Base-by-base conservation (phyloP, 75 land plant species). In the Sequoiadendron giganteum region DNA sequence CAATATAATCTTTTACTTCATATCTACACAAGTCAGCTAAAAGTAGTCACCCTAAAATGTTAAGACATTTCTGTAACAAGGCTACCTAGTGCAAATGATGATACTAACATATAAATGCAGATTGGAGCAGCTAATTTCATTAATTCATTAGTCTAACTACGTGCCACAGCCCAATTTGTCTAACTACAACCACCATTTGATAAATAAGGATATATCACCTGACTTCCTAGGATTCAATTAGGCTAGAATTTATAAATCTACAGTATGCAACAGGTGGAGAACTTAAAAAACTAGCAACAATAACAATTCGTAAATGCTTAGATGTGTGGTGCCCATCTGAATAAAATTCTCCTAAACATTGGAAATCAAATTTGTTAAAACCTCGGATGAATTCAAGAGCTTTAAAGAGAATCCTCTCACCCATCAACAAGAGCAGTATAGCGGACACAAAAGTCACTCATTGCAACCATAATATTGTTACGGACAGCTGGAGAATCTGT, bases 381-480 rank as follows among this genome's bases (percentile, higher is more conserved):
- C n/a, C 43, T 43, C 47, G 42, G 82, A 80, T 16, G 2, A 16
- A 80, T 1, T 40, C 28, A 81, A 43, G 25, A 10, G 85, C 84
- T 10, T 42, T 82, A 45, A 40, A 45, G 30, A 18, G 49, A 55
- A 55, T 55, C 40, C 21, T 85, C 87, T 76, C 88, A 97, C 99
- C 99, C 93, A 80, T 97, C 99, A 87, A 97, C 94, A 55, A 97
- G 89, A 42, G 97, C 94, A 38, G 99, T 96, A 82, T 97, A 94
- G 1, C 96, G 93, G 34, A 97, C 96, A 92, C 96, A 96, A 90
- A 95, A 96, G 91, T 97, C 99, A 77, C 95, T 91, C 97, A 97
- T 94, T 82, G 91, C 94, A 36, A 95, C 92, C 85, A 96, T 90
- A 43, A 96, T 92, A 89, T 96, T 96, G 87, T 96, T 96, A 84